Percentiles rank a stretch among this genome's conserved stretches.
Evolutionary conservation across 2,329 filamentous ascomycete species (phyloP).

Genomic region (Zymoseptoria passerinii): DNA sequence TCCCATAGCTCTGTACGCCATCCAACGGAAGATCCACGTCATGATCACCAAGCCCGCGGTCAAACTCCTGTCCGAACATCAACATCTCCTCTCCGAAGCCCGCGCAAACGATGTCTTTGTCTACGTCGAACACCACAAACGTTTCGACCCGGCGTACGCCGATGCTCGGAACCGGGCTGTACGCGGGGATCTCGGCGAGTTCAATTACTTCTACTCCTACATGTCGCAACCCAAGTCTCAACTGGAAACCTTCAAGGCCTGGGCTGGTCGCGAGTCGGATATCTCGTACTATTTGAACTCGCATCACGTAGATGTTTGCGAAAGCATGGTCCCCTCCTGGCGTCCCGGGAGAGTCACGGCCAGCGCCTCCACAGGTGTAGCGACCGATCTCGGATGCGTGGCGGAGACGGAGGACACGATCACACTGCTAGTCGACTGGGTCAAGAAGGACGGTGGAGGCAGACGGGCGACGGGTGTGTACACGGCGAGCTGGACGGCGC

Average conservation of each 20-base stretch:
- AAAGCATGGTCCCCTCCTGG: slow-evolving; percentile 75
- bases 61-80: slow-evolving; percentile 73
- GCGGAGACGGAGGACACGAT: slow-evolving; percentile 86
- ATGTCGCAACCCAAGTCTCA: slow-evolving; percentile 91
- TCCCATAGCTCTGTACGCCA: slow-evolving; percentile 85
- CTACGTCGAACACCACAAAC: slow-evolving; percentile 94
- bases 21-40: slow-evolving; percentile 79
- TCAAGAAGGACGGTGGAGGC: slow-evolving; percentile 56
- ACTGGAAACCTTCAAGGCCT: slow-evolving; percentile 88
- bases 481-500: slow-evolving; percentile 90
- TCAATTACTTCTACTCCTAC: slow-evolving; percentile 98
- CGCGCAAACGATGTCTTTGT: slow-evolving; percentile 73
- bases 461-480: slow-evolving; percentile 82
- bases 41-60: slow-evolving; percentile 91
- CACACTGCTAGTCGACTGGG: slow-evolving; percentile 82
- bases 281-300: slow-evolving; percentile 96
- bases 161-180: slow-evolving; percentile 73
- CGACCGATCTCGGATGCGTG: slow-evolving; percentile 68
- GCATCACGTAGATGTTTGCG: slow-evolving; percentile 87
- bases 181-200: slow-evolving; percentile 63
- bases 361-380: slow-evolving; percentile 68
- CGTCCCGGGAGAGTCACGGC: slow-evolving; percentile 71
- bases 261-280: slow-evolving; percentile 85
- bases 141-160: slow-evolving; percentile 85
- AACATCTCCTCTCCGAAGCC: slow-evolving; percentile 63